A percentile compares a stretch with the other conserved stretches of the same genome.
These are phyloP conservation scores for Rutstroemia sydowiana DNA, from an alignment of 2,329 filamentous ascomycete species.

Conservation along the genomic window DNA sequence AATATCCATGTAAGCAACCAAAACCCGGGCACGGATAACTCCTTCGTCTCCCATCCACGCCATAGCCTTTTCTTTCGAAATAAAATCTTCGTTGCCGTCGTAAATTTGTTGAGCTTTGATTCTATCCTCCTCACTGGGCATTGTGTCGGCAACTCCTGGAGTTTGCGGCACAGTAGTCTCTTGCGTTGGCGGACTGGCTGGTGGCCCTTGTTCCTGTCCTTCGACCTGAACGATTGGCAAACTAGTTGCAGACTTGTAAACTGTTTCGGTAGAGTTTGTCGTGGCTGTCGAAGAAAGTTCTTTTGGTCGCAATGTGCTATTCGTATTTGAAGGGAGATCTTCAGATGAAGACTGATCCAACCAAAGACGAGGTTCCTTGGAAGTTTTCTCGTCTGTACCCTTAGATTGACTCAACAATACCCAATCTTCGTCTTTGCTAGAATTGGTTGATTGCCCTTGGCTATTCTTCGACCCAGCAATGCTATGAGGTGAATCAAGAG, in stretches of 20 bases:
- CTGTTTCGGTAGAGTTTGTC: constrained; percentile 37
- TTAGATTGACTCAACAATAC: constrained; percentile 26
- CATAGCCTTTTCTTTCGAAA: constrained; percentile 71
- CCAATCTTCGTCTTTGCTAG: constrained; percentile 26
- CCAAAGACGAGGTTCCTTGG: constrained; percentile 26
- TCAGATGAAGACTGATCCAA: constrained; percentile 29
- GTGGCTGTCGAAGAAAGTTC: constrained; percentile 29
- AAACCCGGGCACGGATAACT: constrained; percentile 47
- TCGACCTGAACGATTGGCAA: constrained; percentile 45
- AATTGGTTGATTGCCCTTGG: constrained; percentile 10
- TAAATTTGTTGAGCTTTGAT: constrained; percentile 77
- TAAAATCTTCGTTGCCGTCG: constrained; percentile 75
- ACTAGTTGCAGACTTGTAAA: constrained; percentile 41
- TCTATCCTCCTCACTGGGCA: constrained; percentile 49
- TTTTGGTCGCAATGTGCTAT: constrained; percentile 27
- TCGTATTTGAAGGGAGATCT: constrained; percentile 17
- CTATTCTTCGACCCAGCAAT: constrained; percentile 13
- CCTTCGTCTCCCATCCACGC: constrained; percentile 72
- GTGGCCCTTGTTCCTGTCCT: constrained; percentile 30
- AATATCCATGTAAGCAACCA: constrained; percentile 80
- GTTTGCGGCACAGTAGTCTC: constrained; percentile 23
- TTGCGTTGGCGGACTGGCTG: constrained; percentile 13
- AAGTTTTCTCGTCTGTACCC: background rate
- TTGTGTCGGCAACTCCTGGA: constrained; percentile 6
- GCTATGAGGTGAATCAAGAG: constrained; percentile 17